These are phyloP conservation scores for Pichia cactophila DNA, from an alignment of 1,139 yeast species.

Conservation along the genomic window DNA sequence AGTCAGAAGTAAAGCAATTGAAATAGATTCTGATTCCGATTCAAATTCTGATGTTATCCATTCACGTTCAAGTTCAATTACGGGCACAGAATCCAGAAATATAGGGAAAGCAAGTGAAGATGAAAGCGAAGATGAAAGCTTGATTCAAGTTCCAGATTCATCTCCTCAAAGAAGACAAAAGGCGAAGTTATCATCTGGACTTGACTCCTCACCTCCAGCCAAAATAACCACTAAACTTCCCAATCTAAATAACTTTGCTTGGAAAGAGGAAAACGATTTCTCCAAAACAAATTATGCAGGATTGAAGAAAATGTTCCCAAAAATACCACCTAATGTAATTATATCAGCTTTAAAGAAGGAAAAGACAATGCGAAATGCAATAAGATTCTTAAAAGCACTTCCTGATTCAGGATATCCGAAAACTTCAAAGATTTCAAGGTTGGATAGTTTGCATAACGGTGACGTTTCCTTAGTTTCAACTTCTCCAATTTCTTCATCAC, in stretches of 20 bases:
- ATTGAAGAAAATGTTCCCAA: conserved; percentile 41
- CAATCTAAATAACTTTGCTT: conserved; percentile 10
- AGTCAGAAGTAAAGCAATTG: not conserved
- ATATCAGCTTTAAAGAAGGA: conserved; percentile 56
- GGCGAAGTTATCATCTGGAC: conserved; percentile 9
- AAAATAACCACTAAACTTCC: conserved; percentile 13
- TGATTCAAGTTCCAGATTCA: conserved; percentile 40
- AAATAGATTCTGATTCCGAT: not conserved
- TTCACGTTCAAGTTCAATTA: not conserved
- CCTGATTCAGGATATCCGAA: conserved; percentile 6
- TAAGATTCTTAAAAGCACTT: conserved; percentile 35
- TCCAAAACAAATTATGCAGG: conserved; percentile 35
- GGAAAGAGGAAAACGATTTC: not conserved
- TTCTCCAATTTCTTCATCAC: conserved; percentile 10
- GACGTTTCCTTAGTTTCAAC: conserved; percentile 15
- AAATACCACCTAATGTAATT: conserved; percentile 43
- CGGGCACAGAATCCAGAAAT: not conserved
- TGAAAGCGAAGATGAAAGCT: conserved; percentile 15
- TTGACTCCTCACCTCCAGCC: conserved; percentile 21
- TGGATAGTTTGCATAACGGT: not conserved
- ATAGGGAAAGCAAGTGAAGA: not conserved
- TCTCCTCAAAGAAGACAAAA: conserved; percentile 29
- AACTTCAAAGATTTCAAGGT: not conserved
- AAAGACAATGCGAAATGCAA: conserved; percentile 48
- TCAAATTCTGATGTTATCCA: not conserved